A percentile compares a stretch with the other conserved stretches of the same genome.
phyloP scores from a whole-genome alignment of 495 filamentous ascomycete species.

The Rostrohypoxylon terebratum region DNA sequence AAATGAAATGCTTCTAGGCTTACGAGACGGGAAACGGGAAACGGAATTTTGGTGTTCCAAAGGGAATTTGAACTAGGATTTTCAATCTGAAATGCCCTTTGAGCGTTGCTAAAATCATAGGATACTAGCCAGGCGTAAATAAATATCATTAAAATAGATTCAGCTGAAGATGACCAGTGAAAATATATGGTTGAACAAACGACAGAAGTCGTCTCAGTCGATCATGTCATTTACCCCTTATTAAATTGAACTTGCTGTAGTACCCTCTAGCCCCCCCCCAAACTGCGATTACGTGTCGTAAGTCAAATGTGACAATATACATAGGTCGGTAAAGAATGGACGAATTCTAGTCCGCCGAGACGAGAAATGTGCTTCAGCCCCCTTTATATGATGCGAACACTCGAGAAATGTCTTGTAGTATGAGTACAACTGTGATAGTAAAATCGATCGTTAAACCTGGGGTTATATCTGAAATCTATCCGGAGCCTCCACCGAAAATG shows the following conservation, averaged over 20 bases:
- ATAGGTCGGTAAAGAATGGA: background rate
- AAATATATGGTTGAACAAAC: background rate
- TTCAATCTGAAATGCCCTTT: background rate
- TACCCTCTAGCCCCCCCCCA: background rate
- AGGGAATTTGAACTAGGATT: background rate
- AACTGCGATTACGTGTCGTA: background rate
- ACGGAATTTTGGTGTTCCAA: background rate
- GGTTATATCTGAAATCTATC: background rate
- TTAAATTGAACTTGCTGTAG: background rate
- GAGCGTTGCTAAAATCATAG: background rate
- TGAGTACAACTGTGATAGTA: background rate
- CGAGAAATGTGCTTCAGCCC: background rate
- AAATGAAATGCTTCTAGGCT: slow-evolving; percentile 17
- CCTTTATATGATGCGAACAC: background rate
- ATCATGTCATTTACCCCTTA: background rate
- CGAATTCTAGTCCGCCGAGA: background rate
- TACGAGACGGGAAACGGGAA: slow-evolving; percentile 4
- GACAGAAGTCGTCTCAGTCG: background rate
- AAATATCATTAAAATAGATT: background rate
- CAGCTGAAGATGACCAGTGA: background rate
- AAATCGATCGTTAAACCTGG: background rate
- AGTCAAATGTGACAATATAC: background rate
- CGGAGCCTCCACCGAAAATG: background rate
- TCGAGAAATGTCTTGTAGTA: background rate
- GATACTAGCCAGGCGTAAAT: background rate